Conservation (phyloP, 352 stramenopile genomes). For the Halophytophthora polymorphica region DNA sequence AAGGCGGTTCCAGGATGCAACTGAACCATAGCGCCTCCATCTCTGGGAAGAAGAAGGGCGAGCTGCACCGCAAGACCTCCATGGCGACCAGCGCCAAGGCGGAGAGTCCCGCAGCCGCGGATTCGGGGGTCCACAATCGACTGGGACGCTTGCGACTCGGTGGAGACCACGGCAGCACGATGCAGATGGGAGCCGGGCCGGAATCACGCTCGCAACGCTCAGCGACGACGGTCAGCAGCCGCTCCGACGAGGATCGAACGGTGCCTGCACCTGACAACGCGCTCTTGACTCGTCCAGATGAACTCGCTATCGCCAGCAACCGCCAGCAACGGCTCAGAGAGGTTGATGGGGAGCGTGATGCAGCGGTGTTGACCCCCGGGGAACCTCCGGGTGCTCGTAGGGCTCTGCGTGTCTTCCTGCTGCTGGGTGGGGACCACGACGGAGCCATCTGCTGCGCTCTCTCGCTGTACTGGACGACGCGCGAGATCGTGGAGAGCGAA, state of each 20-base stretch:
- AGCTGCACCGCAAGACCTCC: slow-evolving; percentile 5
- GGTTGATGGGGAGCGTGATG: not conserved
- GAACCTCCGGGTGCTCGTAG: slow-evolving; percentile 1
- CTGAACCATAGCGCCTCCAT: not conserved
- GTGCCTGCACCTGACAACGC: not conserved
- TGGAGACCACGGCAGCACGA: too few species aligned
- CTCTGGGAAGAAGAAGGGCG: slow-evolving; percentile 12
- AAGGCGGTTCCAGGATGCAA: slow-evolving; percentile 4
- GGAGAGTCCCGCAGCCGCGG: not conserved
- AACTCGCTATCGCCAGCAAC: too few species aligned
- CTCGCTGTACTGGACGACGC: slow-evolving; percentile 15
- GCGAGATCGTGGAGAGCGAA: slow-evolving; percentile 20
- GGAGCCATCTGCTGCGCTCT: slow-evolving; percentile 29
- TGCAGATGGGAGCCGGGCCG: too few species aligned
- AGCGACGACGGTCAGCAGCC: slow-evolving; percentile 4
- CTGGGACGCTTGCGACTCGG: not conserved
- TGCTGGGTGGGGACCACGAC: slow-evolving; percentile 37
- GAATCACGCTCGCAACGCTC: slow-evolving; percentile 6
- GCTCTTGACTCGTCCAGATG: not conserved
- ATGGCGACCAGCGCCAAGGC: not conserved
- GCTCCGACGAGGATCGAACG: not conserved
- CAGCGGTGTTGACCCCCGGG: slow-evolving; percentile 1
- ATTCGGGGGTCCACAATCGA: not conserved
- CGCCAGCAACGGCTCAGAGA: not conserved
- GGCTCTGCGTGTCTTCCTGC: slow-evolving; percentile 23